These are phyloP conservation scores for Bacidia gigantensis DNA, from an alignment of 495 filamentous ascomycete species.

Conservation along the genomic window DNA sequence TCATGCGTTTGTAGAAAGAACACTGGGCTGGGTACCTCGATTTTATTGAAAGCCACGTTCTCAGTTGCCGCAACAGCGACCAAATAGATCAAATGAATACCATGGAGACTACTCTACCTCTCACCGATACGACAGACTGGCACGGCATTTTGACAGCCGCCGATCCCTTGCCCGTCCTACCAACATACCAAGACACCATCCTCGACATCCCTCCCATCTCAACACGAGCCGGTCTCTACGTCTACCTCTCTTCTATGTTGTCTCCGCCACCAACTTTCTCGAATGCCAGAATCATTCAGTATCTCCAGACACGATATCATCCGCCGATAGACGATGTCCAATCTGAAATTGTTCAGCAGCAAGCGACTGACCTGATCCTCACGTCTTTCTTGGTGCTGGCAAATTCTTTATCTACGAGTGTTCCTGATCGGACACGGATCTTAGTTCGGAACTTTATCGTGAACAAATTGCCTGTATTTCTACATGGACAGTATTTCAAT, in stretches of 20 bases:
- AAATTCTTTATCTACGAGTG: slow-evolving; percentile 69
- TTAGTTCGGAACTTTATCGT: slow-evolving; percentile 82
- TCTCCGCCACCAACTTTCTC: slow-evolving; percentile 58
- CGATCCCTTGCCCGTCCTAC: not conserved
- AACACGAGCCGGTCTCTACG: slow-evolving; percentile 78
- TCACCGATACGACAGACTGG: slow-evolving; percentile 7
- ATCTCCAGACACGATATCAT: slow-evolving; percentile 70
- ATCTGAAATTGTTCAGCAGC: slow-evolving; percentile 49
- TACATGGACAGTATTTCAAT: slow-evolving; percentile 35
- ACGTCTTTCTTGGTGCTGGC: slow-evolving; percentile 82
- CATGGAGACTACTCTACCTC: not conserved
- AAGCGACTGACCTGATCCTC: slow-evolving; percentile 41
- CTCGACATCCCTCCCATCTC: slow-evolving; percentile 55
- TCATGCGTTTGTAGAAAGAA: too few species aligned
- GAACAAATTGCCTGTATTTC: slow-evolving; percentile 78
- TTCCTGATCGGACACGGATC: slow-evolving; percentile 55
- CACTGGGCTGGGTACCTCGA: too few species aligned
- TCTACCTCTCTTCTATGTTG: slow-evolving; percentile 83
- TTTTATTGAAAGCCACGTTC: too few species aligned
- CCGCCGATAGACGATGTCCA: slow-evolving; percentile 57
- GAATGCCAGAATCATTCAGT: slow-evolving; percentile 61
- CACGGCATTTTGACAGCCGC: slow-evolving; percentile 12
- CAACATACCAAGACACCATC: slow-evolving; percentile 25
- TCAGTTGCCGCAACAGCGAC: not conserved
- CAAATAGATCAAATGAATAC: too few species aligned